Percentiles rank a stretch among this genome's conserved stretches.
Evolutionary conservation across 2,329 filamentous ascomycete species (phyloP).

Genomic region (Eurotiales sp.): DNA sequence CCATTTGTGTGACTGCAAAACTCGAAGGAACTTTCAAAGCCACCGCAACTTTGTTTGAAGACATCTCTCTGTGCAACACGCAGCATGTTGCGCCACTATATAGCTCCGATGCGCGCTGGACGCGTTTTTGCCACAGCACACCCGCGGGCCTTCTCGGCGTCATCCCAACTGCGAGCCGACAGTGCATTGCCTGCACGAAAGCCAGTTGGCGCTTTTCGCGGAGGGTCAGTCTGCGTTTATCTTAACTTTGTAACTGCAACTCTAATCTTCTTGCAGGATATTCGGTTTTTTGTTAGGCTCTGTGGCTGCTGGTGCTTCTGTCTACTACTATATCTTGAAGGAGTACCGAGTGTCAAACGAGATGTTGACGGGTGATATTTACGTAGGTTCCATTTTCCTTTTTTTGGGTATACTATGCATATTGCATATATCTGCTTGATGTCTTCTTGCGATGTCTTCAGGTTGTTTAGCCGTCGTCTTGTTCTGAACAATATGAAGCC

Average conservation of each 20-base stretch:
- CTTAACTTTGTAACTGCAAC: slow-evolving; percentile 8
- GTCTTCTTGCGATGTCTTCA: too few species aligned
- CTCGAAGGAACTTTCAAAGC: too few species aligned
- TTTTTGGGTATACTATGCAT: background rate
- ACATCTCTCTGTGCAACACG: too few species aligned
- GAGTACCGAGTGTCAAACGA: slow-evolving; percentile 94
- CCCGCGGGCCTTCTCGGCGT: slow-evolving; percentile 31
- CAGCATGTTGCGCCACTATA: slow-evolving; percentile 1
- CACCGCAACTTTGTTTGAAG: too few species aligned
- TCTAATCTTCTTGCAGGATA: slow-evolving; percentile 55
- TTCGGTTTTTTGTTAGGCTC: slow-evolving; percentile 89
- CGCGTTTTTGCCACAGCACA: slow-evolving; percentile 22
- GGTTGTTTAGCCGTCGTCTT: too few species aligned
- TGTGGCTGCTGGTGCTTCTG: slow-evolving; percentile 70
- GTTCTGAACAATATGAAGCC: background rate
- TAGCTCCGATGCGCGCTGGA: slow-evolving; percentile 12
- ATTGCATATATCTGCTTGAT: too few species aligned
- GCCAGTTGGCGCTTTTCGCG: slow-evolving; percentile 67
- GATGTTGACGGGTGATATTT: slow-evolving; percentile 90
- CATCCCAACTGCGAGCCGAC: slow-evolving; percentile 32
- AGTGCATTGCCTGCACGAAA: slow-evolving; percentile 52
- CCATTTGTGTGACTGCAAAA: too few species aligned
- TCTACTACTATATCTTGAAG: slow-evolving; percentile 89
- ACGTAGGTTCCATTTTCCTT: slow-evolving; percentile 59
- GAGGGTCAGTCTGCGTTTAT: slow-evolving; percentile 55